A percentile compares a stretch with the other conserved stretches of the same genome.
Conservation (phyloP, 768 basidiomycete species). For the Mycena kentingensis region DNA sequence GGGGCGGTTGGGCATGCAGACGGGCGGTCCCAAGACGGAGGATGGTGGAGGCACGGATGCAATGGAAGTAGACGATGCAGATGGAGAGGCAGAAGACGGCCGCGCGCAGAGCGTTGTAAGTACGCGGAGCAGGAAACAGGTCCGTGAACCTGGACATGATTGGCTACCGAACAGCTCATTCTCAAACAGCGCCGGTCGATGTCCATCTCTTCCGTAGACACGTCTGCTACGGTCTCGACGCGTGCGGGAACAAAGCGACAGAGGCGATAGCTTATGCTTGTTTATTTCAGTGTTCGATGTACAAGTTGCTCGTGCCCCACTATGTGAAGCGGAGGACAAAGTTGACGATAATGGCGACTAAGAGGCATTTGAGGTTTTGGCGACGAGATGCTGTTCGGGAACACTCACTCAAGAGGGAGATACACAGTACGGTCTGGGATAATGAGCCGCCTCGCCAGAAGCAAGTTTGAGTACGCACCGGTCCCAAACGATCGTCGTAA, state of each 20-base stretch:
- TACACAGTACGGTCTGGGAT: slow-evolving; percentile 75
- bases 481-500: slow-evolving; percentile 94
- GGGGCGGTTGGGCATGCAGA: slow-evolving; percentile 54
- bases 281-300: too few relatives aligned
- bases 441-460: slow-evolving; percentile 7
- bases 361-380: slow-evolving; percentile 9
- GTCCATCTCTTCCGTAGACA: slow-evolving; percentile 78
- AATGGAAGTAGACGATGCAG: slow-evolving; percentile 55
- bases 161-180: too few relatives aligned
- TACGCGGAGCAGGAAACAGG: slow-evolving; percentile 63
- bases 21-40: slow-evolving; percentile 37
- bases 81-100: slow-evolving; percentile 49
- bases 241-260: slow-evolving; percentile 59
- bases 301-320: background rate
- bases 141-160: too few relatives aligned
- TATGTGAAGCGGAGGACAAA: slow-evolving; percentile 75
- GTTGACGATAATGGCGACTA: slow-evolving; percentile 84
- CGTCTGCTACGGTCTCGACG: slow-evolving; percentile 52
- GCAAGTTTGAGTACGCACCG: slow-evolving; percentile 58
- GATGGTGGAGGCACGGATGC: slow-evolving; percentile 36
- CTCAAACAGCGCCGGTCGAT: slow-evolving; percentile 60
- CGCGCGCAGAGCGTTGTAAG: slow-evolving; percentile 70
- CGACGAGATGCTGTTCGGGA: background rate
- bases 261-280: slow-evolving; percentile 34
- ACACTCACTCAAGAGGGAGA: slow-evolving; percentile 71